Conservation (phyloP, 345 rosid genomes). For the Melaleuca quinquenervia region DNA sequence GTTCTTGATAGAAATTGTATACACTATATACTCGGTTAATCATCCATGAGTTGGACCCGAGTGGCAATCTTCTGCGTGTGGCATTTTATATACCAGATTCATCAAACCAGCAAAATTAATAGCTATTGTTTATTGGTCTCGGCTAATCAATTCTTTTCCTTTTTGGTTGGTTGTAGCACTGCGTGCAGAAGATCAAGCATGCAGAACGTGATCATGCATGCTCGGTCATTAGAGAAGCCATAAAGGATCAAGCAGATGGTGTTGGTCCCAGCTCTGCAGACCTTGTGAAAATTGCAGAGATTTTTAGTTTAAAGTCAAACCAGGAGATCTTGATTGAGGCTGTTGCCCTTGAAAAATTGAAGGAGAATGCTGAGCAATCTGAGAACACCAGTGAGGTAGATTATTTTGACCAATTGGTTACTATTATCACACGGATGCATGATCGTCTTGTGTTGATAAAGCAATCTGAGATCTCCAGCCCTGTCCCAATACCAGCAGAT, state of each 20-base stretch:
- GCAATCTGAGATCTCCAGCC: constrained; percentile 70
- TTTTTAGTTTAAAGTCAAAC: constrained; percentile 71
- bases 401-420: constrained; percentile 58
- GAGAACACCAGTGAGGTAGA: constrained; percentile 71
- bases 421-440: constrained; percentile 60
- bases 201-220: constrained; percentile 43
- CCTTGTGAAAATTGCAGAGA: constrained; percentile 58
- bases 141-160: background rate
- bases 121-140: background rate
- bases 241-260: constrained; percentile 45
- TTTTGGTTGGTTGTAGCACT: constrained; percentile 41
- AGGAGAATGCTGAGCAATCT: constrained; percentile 87
- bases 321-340: constrained; percentile 88
- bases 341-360: constrained; percentile 88
- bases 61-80: background rate
- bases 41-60: background rate
- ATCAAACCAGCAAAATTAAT: background rate
- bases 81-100: background rate
- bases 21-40: background rate
- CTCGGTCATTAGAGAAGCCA: constrained; percentile 48
- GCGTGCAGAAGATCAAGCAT: constrained; percentile 56
- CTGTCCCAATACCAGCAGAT: constrained; percentile 84
- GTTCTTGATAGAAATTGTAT: background rate
- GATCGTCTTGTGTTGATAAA: constrained; percentile 61
- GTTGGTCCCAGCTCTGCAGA: constrained; percentile 56